A percentile compares a stretch with the other conserved stretches of the same genome.
Conservation (phyloP, 169 alveolate genomes). For the Eimeria praecox region DNA sequence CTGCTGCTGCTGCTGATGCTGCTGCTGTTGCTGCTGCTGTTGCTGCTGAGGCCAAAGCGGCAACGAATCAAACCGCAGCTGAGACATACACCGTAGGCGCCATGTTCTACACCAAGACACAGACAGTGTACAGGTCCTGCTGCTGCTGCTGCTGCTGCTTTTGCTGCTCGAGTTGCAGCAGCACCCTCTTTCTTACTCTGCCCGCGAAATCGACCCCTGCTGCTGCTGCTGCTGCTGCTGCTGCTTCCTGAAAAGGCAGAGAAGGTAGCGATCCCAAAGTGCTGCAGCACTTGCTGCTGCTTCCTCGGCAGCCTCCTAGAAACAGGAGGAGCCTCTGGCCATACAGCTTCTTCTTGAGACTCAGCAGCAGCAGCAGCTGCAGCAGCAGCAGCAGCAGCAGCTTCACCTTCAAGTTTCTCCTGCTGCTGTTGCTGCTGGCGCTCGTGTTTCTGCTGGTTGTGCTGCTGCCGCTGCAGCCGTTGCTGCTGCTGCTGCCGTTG, state of each 20-base stretch:
- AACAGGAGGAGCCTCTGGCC: conserved; percentile 43
- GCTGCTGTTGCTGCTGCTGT: conserved; percentile 25
- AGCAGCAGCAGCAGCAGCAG: conserved; percentile 14
- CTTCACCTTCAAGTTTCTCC: not conserved
- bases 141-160: conserved; percentile 20
- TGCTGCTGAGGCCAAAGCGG: conserved; percentile 30
- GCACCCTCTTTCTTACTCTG: not conserved
- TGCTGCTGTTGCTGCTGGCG: not conserved
- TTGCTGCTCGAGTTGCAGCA: not conserved
- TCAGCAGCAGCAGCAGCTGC: conserved; percentile 1
- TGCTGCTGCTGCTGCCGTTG: conserved; percentile 15
- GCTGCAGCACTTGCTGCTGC: conserved; percentile 75
- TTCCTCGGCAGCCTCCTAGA: conserved; percentile 26
- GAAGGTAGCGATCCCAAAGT: conserved; percentile 19
- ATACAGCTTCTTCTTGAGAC: not conserved
- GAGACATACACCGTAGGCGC: conserved; percentile 38
- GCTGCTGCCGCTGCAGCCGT: conserved; percentile 39
- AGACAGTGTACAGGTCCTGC: conserved; percentile 15
- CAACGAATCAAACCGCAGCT: conserved; percentile 65
- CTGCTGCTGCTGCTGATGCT: conserved; percentile 20
- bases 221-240: conserved; percentile 62
- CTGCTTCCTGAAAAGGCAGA: not conserved
- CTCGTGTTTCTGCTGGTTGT: conserved; percentile 11
- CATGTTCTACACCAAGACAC: conserved; percentile 45
- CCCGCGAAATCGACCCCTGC: not conserved